A percentile compares a stretch with the other conserved stretches of the same genome.
These are phyloP conservation scores for Lolium perenne DNA, from an alignment of 176 grass and related monocot species.

Conservation along the genomic window DNA sequence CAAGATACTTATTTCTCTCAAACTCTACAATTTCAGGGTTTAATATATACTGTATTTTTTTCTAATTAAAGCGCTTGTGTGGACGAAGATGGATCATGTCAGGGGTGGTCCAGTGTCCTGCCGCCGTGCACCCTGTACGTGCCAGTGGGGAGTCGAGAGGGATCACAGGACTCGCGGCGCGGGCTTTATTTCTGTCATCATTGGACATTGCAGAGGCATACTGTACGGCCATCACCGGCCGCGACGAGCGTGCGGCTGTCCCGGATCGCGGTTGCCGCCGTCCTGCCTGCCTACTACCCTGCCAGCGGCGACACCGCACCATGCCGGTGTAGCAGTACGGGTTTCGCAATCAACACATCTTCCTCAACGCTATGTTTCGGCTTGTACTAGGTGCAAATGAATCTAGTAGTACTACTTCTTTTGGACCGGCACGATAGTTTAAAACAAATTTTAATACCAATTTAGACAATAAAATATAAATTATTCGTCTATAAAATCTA, in stretches of 20 bases:
- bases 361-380: background rate
- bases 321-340: background rate
- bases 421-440: too few species aligned
- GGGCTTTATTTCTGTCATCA: conserved; percentile 12
- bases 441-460: too few species aligned
- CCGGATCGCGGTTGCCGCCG: background rate
- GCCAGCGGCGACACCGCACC: background rate
- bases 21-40: too few species aligned
- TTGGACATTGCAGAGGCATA: background rate
- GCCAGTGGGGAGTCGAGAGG: background rate
- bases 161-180: conserved; percentile 50
- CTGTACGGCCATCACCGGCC: background rate
- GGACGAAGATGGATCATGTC: too few species aligned
- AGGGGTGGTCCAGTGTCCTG: background rate
- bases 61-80: too few species aligned
- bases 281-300: background rate
- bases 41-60: too few species aligned
- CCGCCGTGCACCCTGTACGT: too few species aligned
- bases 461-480: too few species aligned
- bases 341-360: background rate
- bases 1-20: too few species aligned
- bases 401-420: too few species aligned
- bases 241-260: background rate
- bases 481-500: too few species aligned
- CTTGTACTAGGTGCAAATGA: too few species aligned